Evolutionary conservation across 2,329 filamentous ascomycete genomes (phyloP).

Genomic region (Fusarium piperis): DNA sequence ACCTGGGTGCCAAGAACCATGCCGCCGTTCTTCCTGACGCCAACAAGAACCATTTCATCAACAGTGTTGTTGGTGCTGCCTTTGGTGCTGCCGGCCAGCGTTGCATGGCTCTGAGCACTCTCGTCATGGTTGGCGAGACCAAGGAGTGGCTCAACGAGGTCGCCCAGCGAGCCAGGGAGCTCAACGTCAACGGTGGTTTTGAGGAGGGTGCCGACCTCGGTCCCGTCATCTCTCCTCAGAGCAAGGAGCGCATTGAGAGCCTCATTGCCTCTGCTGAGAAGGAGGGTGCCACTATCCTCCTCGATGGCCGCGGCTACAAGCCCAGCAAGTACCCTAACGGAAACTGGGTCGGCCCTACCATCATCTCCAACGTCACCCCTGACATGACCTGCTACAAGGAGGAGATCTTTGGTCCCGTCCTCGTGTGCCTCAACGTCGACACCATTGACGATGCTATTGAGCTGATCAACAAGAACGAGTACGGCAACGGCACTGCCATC

Average conservation of each 20-base stretch:
- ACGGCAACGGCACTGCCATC: slow-evolving; percentile 87
- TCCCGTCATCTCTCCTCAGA: slow-evolving; percentile 82
- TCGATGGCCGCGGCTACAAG: slow-evolving; percentile 80
- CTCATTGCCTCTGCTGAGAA: slow-evolving; percentile 80
- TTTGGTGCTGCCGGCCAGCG: slow-evolving; percentile 87
- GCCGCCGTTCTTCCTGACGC: slow-evolving; percentile 84
- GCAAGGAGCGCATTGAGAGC: slow-evolving; percentile 80
- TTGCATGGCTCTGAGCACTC: slow-evolving; percentile 86
- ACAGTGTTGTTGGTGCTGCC: slow-evolving; percentile 83
- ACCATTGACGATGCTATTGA: slow-evolving; percentile 83
- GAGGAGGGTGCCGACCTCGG: slow-evolving; percentile 83
- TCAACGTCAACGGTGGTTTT: slow-evolving; percentile 83
- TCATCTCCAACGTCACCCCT: slow-evolving; percentile 82
- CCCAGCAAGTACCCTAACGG: slow-evolving; percentile 84
- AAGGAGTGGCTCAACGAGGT: slow-evolving; percentile 84
- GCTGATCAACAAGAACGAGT: slow-evolving; percentile 86
- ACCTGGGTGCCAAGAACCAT: slow-evolving; percentile 90
- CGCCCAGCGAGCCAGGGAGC: slow-evolving; percentile 76
- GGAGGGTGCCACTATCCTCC: slow-evolving; percentile 83
- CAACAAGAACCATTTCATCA: slow-evolving; percentile 91
- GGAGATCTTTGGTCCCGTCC: slow-evolving; percentile 87
- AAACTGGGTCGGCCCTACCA: slow-evolving; percentile 86
- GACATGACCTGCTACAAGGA: slow-evolving; percentile 87
- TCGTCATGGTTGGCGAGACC: slow-evolving; percentile 86
- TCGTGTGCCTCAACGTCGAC: slow-evolving; percentile 81